These are phyloP conservation scores for Sugiyamaella marilandica DNA, from an alignment of 805 yeast species.

Conservation along the genomic window DNA sequence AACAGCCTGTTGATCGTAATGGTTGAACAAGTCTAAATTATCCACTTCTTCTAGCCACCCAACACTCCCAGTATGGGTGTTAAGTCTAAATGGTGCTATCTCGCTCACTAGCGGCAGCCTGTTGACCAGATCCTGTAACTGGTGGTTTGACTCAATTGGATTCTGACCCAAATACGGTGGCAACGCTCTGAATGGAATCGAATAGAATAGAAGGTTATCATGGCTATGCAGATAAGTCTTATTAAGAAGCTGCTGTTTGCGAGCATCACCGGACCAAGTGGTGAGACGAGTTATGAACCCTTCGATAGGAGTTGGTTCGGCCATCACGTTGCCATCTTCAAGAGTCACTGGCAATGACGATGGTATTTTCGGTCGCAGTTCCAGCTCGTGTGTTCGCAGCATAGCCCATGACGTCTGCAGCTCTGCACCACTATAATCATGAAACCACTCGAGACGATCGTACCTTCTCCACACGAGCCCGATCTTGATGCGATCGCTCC, in stretches of 20 bases:
- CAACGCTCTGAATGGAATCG: constrained; percentile 48
- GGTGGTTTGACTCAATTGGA: constrained; percentile 1
- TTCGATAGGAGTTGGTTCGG: constrained; percentile 73
- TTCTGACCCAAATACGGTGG: constrained; percentile 54
- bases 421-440: constrained; percentile 41
- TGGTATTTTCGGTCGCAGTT: constrained; percentile 44
- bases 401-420: constrained; percentile 43
- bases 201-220: constrained; percentile 57
- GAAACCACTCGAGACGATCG: constrained; percentile 71
- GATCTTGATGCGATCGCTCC: constrained; percentile 25
- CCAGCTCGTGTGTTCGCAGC: constrained; percentile 44
- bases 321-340: constrained; percentile 22
- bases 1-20: constrained; percentile 54
- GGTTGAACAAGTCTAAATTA: constrained; percentile 39
- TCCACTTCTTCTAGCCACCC: constrained; percentile 49
- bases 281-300: constrained; percentile 67
- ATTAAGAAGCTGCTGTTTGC: constrained; percentile 43
- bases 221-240: constrained; percentile 60
- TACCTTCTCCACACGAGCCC: constrained; percentile 63
- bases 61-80: constrained; percentile 45
- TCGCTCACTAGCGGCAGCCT: constrained; percentile 18
- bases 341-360: constrained; percentile 25
- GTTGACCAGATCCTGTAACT: background rate
- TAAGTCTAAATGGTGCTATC: constrained; percentile 52
- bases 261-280: constrained; percentile 43